phyloP scores from a whole-genome alignment of 257 asterid genomes.

The Solanum lycopersicoides region DNA sequence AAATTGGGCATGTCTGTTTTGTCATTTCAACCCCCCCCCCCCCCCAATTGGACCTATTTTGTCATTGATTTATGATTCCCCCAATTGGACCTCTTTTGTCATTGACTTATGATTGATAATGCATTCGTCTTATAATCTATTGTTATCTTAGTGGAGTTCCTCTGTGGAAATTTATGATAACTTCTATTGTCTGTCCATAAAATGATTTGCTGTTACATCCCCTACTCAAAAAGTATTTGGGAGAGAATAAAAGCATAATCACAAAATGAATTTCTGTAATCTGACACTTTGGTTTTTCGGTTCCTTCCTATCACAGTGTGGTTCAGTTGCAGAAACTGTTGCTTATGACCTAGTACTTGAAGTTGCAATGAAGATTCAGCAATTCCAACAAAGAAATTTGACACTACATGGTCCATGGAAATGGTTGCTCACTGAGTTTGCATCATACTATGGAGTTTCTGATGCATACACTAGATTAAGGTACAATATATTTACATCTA shows the following conservation, averaged over 20 bases:
- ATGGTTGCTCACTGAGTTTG: constrained; percentile 43
- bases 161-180: neutral
- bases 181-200: neutral
- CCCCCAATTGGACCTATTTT: too few species aligned
- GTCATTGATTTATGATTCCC: too few species aligned
- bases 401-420: constrained; percentile 42
- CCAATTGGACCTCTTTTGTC: neutral
- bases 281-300: constrained; percentile 1
- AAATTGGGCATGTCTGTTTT: neutral
- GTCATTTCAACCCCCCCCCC: neutral
- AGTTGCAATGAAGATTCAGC: constrained; percentile 39
- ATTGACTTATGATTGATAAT: neutral
- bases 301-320: constrained; percentile 21
- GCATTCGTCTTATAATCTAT: neutral
- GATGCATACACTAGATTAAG: constrained; percentile 46
- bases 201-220: neutral
- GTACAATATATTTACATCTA: constrained; percentile 7
- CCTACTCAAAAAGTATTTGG: neutral
- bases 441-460: constrained; percentile 45
- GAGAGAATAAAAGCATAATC: neutral
- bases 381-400: constrained; percentile 37
- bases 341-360: constrained; percentile 44
- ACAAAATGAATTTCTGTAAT: neutral
- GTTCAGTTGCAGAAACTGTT: constrained; percentile 49
- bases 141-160: neutral